Evolutionary conservation across 1,284 basidiomycete species (phyloP).

Genomic region (Cutaneotrichosporon dermatis): DNA sequence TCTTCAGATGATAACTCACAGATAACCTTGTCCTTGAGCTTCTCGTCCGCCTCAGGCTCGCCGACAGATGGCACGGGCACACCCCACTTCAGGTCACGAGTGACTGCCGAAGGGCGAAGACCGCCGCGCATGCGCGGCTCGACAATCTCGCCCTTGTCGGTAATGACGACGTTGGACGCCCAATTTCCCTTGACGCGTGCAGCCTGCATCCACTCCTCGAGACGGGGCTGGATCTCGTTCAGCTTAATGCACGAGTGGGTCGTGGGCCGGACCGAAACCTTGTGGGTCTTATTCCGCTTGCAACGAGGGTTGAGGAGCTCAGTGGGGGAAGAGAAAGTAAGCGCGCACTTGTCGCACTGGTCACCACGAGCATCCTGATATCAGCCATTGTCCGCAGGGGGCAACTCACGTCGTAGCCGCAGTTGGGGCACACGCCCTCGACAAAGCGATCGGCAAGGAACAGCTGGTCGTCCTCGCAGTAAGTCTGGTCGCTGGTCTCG

Average conservation of each 20-base stretch:
- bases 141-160: constrained; percentile 77
- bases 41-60: constrained; percentile 63
- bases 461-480: constrained; percentile 85
- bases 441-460: constrained; percentile 95
- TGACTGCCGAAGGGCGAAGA: constrained; percentile 83
- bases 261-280: constrained; percentile 68
- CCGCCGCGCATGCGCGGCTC: constrained; percentile 87
- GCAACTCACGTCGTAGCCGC: constrained; percentile 65
- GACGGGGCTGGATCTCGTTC: constrained; percentile 72
- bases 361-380: constrained; percentile 92
- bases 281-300: constrained; percentile 76
- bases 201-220: constrained; percentile 83
- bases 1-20: constrained; percentile 59
- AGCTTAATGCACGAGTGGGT: constrained; percentile 93
- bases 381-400: too few species aligned
- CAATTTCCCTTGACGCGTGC: constrained; percentile 80
- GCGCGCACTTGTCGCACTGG: constrained; percentile 92
- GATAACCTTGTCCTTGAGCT: constrained; percentile 91
- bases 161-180: constrained; percentile 88
- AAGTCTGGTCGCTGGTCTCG: constrained; percentile 84
- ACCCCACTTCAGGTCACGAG: constrained; percentile 93
- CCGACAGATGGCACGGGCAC: constrained; percentile 80
- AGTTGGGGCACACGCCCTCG: constrained; percentile 88
- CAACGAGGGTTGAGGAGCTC: constrained; percentile 95
- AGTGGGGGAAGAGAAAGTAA: constrained; percentile 82